phyloP scores from a whole-genome alignment of 345 rosid genomes.

The Ailanthus altissimus region DNA sequence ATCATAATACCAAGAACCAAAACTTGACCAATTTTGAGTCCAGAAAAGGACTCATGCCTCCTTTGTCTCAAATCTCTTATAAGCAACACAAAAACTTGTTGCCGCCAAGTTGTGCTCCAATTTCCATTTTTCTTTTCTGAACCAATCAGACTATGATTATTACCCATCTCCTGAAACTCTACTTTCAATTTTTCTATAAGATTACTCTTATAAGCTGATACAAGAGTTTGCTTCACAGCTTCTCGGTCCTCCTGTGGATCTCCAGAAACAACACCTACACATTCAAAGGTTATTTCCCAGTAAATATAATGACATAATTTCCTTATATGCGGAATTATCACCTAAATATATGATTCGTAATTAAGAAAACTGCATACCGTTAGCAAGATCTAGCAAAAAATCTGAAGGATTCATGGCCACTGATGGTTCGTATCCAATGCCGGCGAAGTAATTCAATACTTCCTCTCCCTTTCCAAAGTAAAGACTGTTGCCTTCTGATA shows the following conservation, averaged over 20 bases:
- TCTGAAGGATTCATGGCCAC: slow-evolving; percentile 62
- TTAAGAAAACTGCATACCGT: slow-evolving; percentile 31
- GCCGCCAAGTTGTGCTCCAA: slow-evolving; percentile 64
- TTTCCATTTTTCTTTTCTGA: slow-evolving; percentile 14
- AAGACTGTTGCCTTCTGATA: slow-evolving; percentile 53
- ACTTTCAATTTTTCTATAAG: slow-evolving; percentile 32
- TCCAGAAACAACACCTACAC: slow-evolving; percentile 36
- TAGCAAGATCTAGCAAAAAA: slow-evolving; percentile 57
- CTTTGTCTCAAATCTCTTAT: slow-evolving; percentile 55
- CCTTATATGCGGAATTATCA: neutral
- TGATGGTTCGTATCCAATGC: slow-evolving; percentile 42
- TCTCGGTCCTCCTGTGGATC: slow-evolving; percentile 25
- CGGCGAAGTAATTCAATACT: slow-evolving; percentile 53
- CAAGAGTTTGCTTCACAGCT: slow-evolving; percentile 37
- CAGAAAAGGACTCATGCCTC: slow-evolving; percentile 44
- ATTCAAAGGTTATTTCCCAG: neutral
- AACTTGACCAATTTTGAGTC: slow-evolving; percentile 40
- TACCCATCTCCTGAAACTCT: slow-evolving; percentile 19
- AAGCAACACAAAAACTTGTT: slow-evolving; percentile 46
- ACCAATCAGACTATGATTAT: neutral
- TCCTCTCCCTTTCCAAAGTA: slow-evolving; percentile 47
- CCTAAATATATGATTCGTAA: neutral
- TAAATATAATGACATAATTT: neutral
- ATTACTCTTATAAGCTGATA: slow-evolving; percentile 40
- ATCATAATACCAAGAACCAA: slow-evolving; percentile 33